Percentiles rank a stretch among this genome's conserved stretches.
phyloP scores from a whole-genome alignment of 495 filamentous ascomycete genomes.

The Penicillium robsamsonii region DNA sequence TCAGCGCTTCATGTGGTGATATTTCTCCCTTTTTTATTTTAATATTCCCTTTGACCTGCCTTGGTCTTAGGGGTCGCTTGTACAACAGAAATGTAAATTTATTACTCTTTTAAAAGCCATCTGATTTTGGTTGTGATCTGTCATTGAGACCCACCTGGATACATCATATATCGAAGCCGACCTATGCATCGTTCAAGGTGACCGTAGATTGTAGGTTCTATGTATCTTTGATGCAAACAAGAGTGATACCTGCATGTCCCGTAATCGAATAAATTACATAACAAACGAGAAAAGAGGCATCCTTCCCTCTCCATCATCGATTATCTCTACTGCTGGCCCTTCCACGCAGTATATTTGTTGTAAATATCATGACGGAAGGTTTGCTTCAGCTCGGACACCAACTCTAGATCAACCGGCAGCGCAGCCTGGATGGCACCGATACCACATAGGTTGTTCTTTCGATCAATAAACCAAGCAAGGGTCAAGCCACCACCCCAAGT shows the following conservation, averaged over 20 bases:
- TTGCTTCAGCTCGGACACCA: slow-evolving; percentile 38
- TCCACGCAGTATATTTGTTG: slow-evolving; percentile 28
- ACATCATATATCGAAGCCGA: not conserved
- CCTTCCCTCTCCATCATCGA: not conserved
- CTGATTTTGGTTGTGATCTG: not conserved
- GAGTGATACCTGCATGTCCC: not conserved
- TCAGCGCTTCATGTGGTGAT: slow-evolving; percentile 93
- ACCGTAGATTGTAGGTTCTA: no score
- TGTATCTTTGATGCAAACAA: not conserved
- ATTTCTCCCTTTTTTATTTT: not conserved
- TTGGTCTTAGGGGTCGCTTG: not conserved
- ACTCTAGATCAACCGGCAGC: slow-evolving; percentile 34
- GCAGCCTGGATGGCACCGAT: slow-evolving; percentile 38
- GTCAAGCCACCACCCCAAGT: slow-evolving; percentile 41
- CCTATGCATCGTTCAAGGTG: not conserved
- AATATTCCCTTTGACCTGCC: not conserved
- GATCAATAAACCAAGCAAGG: slow-evolving; percentile 46
- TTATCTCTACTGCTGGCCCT: not conserved
- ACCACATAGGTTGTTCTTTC: slow-evolving; percentile 45
- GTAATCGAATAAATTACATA: not conserved
- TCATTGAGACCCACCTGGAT: not conserved
- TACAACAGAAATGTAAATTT: not conserved
- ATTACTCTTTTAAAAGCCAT: not conserved
- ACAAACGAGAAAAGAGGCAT: not conserved
- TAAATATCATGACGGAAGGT: slow-evolving; percentile 44